phyloP scores from a whole-genome alignment of 768 basidiomycete species.

The Antrodiella citrinella region DNA sequence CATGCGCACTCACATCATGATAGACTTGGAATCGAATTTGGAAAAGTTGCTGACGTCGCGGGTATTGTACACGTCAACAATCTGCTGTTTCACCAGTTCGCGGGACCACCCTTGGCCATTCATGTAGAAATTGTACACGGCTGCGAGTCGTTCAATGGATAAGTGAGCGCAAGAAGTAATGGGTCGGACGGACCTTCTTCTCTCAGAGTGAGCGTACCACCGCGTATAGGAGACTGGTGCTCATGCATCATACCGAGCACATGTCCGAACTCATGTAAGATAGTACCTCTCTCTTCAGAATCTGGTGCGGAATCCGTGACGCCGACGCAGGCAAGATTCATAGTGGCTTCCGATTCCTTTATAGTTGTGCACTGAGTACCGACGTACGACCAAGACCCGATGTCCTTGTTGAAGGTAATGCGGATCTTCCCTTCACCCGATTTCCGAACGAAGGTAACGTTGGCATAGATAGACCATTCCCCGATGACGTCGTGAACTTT shows the following conservation, averaged over 20 bases:
- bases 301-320: neutral
- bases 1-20: constrained; percentile 1
- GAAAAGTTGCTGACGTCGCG: constrained; percentile 3
- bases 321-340: constrained; percentile 6
- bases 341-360: neutral
- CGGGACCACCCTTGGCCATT: neutral
- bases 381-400: neutral
- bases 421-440: neutral
- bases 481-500: neutral
- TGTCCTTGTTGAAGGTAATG: neutral
- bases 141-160: neutral
- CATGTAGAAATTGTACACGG: neutral
- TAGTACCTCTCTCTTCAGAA: neutral
- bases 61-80: constrained; percentile 1
- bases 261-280: constrained; percentile 8
- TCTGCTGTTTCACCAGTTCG: neutral
- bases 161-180: neutral
- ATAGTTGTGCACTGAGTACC: neutral
- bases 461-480: neutral
- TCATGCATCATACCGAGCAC: constrained; percentile 7
- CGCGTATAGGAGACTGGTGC: constrained; percentile 1
- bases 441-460: neutral
- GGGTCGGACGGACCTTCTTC: neutral
- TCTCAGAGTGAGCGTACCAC: neutral
- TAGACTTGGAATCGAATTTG: constrained; percentile 1